Percentiles rank a stretch among this genome's conserved stretches.
phyloP scores from a whole-genome alignment of 2,329 filamentous ascomycete species.

The Cladophialophora psammophila region DNA sequence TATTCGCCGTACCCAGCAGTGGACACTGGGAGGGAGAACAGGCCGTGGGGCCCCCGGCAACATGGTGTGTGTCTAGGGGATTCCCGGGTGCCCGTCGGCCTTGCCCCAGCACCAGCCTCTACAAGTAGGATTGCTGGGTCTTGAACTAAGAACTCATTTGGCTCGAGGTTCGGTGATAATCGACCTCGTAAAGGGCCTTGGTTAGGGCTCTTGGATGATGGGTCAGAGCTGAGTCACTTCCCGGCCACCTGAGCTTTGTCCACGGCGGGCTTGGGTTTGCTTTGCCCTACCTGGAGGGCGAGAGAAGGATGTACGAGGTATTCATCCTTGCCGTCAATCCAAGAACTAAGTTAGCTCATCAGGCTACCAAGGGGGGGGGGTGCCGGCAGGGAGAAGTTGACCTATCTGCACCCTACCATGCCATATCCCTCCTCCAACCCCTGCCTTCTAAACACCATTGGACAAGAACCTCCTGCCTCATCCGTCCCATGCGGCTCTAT shows the following conservation, averaged over 20 bases:
- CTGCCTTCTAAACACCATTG: neutral
- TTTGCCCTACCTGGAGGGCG: neutral
- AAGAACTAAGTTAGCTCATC: neutral
- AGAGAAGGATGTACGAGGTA: neutral
- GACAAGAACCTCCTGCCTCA: slow-evolving; percentile 1
- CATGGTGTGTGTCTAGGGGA: slow-evolving; percentile 1
- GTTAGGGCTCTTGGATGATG: neutral
- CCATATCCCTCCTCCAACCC: neutral
- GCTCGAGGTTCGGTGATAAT: slow-evolving; percentile 1
- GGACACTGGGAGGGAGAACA: neutral
- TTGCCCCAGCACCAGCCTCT: neutral
- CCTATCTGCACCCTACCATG: neutral
- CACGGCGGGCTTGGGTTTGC: neutral
- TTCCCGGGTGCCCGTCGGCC: neutral
- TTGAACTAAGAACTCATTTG: neutral
- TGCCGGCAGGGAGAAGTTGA: neutral
- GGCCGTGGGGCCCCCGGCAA: neutral
- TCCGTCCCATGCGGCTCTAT: neutral
- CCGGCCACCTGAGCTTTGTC: neutral
- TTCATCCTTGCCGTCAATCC: neutral
- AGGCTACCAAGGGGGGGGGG: neutral
- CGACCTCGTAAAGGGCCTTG: neutral
- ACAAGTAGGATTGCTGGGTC: neutral
- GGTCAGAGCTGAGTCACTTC: neutral
- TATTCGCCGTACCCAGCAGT: neutral